Base-by-base conservation (phyloP, 257 asterid genomes). In the Gentiana straminea region DNA sequence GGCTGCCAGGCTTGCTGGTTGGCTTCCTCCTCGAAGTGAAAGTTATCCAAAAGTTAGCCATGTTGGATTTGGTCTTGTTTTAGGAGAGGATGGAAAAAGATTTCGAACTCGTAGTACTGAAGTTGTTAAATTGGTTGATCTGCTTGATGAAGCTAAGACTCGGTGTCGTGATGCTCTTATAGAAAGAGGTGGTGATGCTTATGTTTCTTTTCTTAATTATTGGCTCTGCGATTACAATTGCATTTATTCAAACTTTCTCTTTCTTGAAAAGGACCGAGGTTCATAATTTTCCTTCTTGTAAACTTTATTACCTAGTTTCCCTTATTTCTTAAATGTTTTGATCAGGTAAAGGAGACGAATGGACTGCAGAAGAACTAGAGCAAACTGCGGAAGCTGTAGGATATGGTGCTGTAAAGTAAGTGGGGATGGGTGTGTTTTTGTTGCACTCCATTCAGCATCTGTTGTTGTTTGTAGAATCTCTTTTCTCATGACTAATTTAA, bases 401-500 rank as follows among this genome's bases (percentile, higher is more conserved):
- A 77, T 92, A 92, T 70, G 95, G 98, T 35, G 98, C 97, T 69
- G 84, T 92, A 37, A 84, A 92, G 98, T 87, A 68, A 74, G 88
- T 62, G 57, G 52, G 5, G 41, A 55, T 12, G 35, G 13, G 9
- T 4, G 6, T n/a, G 8, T 34, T 11, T 12, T 35, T 33, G 4
- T 54, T 1, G 11, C 35, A 12, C 38, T 54, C 4, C 39, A 8
- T 35, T 11, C n/a, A 54, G 58, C 10, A 0, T 9, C 44, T 57
- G 32, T 33, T 45, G 7, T 9, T 0, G 8, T 55, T 44, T 10
- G 0, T 44, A 4, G 13, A 5, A 3, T 41, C 24, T 13, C 35
- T 49, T 54, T 49, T 24, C 61, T 8, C 34, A 44, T 49, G 47
- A 69, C 46, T 9, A n/a, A 1, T 55, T 50, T 72, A 24, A 62